These are phyloP conservation scores for Pulveroboletus sp. DNA, from an alignment of 768 basidiomycete species.

Conservation along the genomic window DNA sequence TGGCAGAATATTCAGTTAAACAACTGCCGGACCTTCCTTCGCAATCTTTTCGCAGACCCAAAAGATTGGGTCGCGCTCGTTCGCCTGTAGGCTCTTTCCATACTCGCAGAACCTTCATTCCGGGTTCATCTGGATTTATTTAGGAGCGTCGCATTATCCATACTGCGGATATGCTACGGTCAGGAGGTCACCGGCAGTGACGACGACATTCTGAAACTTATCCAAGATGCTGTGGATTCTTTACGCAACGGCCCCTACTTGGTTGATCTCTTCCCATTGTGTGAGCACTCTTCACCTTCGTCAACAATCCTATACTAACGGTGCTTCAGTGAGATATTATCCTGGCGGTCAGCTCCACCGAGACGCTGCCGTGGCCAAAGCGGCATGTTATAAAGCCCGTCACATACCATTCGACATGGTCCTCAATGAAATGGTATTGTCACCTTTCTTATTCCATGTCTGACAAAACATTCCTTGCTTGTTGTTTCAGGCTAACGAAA, in stretches of 20 bases:
- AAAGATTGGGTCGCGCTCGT: neutral
- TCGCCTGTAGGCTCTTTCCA: neutral
- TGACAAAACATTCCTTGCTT: neutral
- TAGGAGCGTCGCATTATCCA: neutral
- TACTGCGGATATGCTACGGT: neutral
- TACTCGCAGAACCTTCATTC: neutral
- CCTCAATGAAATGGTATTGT: slow-evolving; percentile 5
- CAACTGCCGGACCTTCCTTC: slow-evolving; percentile 1
- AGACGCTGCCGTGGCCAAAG: slow-evolving; percentile 2
- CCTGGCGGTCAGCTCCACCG: slow-evolving; percentile 11
- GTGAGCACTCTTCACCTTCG: neutral
- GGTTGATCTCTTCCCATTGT: slow-evolving; percentile 6
- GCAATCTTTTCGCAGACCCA: neutral
- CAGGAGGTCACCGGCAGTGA: slow-evolving; percentile 1
- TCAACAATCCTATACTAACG: neutral
- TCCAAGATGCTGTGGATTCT: slow-evolving; percentile 1
- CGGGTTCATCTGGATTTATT: neutral
- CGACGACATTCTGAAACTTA: slow-evolving; percentile 7
- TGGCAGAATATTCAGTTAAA: slow-evolving; percentile 13
- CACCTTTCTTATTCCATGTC: neutral
- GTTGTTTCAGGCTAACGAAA: neutral
- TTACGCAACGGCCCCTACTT: slow-evolving; percentile 4
- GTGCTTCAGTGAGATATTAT: slow-evolving; percentile 9
- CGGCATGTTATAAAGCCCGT: neutral
- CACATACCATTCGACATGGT: slow-evolving; percentile 4